Base-by-base conservation (phyloP, 2,329 filamentous ascomycete species). In the Scedosporium minutisporum region DNA sequence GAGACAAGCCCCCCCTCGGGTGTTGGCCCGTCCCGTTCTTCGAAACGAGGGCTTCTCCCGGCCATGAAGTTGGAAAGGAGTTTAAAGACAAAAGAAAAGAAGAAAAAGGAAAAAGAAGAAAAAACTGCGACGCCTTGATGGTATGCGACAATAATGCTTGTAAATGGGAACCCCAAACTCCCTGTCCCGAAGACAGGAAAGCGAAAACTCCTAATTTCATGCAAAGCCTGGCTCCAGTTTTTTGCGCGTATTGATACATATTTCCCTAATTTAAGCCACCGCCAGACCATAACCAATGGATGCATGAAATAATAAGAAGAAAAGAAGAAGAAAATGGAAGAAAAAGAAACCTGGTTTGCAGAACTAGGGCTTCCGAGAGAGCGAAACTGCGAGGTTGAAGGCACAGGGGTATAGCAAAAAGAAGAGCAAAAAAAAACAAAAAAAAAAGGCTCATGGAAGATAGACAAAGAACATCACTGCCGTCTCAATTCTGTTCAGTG, bases 241-340 rank as follows among this genome's bases (percentile, higher is more conserved):
- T 18, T 48, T 21, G n/a, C 44, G 21, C n/a, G 18, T 48, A 48
- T 48, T 48, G 18, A 48, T 48, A 48, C 44, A 48, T 48, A 21
- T n/a, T n/a, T 48, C 44, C 44, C 44, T 48, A 38, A 38, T 38
- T 38, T 12, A 38, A 38, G 3, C 33, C 33, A 38, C 33, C 33
- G 33, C 33, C 33, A 12, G 33, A 38, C 33, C 33, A 38, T 38
- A 10, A 38, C 33, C 33, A 38, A 12, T 38, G 33, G 33, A 38
- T 38, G 33, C 33, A 38, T 38, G 33, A 25, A 41, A 18, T 44
- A 23, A 48, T 57, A 44, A 44, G 29, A 23, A 23, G 46, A 23
- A 61, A 55, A 23, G 41, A 27, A 21, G 48, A 62, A 61, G n/a
- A 57, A 18, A 62, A 60, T n/a, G 33, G 6, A 61, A 57, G 6